These are phyloP conservation scores for Serendipita sp. DNA, from an alignment of 768 basidiomycete genomes.

Conservation along the genomic window DNA sequence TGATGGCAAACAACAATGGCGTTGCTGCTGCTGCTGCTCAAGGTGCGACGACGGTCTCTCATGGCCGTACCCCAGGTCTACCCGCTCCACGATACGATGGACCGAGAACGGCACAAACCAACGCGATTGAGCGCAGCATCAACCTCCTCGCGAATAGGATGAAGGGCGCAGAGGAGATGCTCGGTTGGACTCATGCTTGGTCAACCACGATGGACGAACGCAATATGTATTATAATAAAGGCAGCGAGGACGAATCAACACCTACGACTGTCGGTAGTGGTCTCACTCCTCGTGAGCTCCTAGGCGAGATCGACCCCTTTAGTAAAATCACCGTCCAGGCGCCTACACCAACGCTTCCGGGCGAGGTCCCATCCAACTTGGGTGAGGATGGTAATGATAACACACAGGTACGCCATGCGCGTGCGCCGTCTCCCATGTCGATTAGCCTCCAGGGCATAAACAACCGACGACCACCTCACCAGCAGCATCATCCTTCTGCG, in stretches of 20 bases:
- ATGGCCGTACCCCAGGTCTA: background rate
- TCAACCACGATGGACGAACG: background rate
- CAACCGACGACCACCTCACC: constrained; percentile 8
- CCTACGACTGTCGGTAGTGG: background rate
- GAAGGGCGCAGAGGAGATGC: constrained; percentile 35
- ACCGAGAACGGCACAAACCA: constrained; percentile 40
- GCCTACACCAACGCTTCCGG: background rate
- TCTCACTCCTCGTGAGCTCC: background rate
- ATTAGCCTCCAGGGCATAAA: constrained; percentile 37
- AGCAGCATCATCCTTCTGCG: background rate
- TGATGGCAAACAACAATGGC: background rate
- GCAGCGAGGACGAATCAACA: background rate
- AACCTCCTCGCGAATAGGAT: constrained; percentile 34
- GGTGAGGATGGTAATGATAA: no score
- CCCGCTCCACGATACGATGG: constrained; percentile 20
- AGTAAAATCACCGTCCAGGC: background rate
- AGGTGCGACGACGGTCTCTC: background rate
- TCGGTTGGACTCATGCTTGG: constrained; percentile 12
- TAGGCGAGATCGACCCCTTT: background rate
- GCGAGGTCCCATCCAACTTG: background rate
- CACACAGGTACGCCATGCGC: no score
- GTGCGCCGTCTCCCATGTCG: constrained; percentile 19
- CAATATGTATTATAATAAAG: background rate
- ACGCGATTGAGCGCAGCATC: constrained; percentile 37
- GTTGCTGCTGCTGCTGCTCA: background rate